Conservation (phyloP, 352 stramenopile species). For the Phytopythium montanum region DNA sequence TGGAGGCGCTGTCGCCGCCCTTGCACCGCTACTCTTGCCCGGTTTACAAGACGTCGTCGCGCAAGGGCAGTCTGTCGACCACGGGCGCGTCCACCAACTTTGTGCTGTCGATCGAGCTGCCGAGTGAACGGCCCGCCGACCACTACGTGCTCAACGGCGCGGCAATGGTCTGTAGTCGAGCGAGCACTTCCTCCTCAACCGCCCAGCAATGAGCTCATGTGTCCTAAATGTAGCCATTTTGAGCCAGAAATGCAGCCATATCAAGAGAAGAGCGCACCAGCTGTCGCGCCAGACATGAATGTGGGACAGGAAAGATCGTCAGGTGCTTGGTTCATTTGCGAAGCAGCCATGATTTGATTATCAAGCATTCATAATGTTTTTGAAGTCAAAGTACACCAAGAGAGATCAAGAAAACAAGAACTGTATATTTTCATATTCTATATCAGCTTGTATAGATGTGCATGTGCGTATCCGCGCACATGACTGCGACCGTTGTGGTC, state of each 20-base stretch:
- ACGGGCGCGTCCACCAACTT: conserved; percentile 94
- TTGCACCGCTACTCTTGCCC: conserved; percentile 79
- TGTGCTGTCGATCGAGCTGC: conserved; percentile 87
- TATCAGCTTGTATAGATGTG: too few relatives aligned
- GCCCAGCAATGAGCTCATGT: not conserved
- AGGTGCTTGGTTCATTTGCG: too few relatives aligned
- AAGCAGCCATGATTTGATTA: too few relatives aligned
- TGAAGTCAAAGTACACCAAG: too few relatives aligned
- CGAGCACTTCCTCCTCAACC: not conserved
- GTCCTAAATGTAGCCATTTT: not conserved
- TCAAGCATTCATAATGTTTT: too few relatives aligned
- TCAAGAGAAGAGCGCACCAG: not conserved
- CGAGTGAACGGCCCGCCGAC: conserved; percentile 60
- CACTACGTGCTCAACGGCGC: conserved; percentile 91
- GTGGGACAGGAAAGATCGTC: not conserved
- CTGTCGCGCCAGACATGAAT: not conserved
- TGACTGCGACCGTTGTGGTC: too few relatives aligned
- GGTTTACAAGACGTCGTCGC: conserved; percentile 89
- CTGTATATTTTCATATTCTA: too few relatives aligned
- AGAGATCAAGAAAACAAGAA: too few relatives aligned
- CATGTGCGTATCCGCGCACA: too few relatives aligned
- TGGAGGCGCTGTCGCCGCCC: not conserved
- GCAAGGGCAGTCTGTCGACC: conserved; percentile 89
- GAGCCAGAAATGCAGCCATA: not conserved
- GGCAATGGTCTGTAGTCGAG: conserved; percentile 76